Base-by-base conservation (phyloP, 768 basidiomycete species). In the Pisolithus microcarpus region DNA sequence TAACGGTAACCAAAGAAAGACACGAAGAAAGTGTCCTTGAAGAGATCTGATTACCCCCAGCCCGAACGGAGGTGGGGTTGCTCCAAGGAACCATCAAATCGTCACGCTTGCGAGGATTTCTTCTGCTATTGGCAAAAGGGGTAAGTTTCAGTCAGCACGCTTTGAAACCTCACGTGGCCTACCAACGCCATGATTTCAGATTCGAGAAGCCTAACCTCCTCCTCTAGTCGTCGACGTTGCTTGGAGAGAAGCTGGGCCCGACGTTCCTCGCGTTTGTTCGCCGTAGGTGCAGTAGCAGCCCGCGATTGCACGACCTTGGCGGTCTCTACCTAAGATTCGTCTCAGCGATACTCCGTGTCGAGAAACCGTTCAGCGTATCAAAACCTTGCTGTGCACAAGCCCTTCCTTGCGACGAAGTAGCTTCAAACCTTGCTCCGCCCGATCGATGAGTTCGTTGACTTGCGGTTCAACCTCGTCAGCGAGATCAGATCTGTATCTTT, bases 381-480 rank as follows among this genome's bases (percentile, higher is more conserved):
- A 30, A 34, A 87, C 88, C 74, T 88, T 88, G 19, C 76, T 72
- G 61, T 83, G 78, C 38, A 88, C 66, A 43, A 74, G 61, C 43
- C 68, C 73, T 55, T 85, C 83, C 60, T 79, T 80, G 71, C 84
- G 85, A 56, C 75, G 69, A 49, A 91, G 65, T 8, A 71, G 61
- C 26, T 76, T 74, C 31, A 90, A 65, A 1, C 86, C 87, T 58
- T 79, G 80, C 59, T 88, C 83, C 0, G 87, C 82, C 21, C 79
- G 77, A 50, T 80, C 75, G 18, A 89, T 76, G 15, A 91, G 78
- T 56, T 91, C 87, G 43, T 74, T 79, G 18, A 91, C 84, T 28
- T 85, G 80, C 16, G 89, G 89, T 53, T 91, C 88, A 9, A 91
- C 80, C 62, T 90, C 88, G 48, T 87, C 85, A 1, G 79, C 82